phyloP scores from a whole-genome alignment of 352 stramenopile genomes.

The Phytopythium ostracodes region DNA sequence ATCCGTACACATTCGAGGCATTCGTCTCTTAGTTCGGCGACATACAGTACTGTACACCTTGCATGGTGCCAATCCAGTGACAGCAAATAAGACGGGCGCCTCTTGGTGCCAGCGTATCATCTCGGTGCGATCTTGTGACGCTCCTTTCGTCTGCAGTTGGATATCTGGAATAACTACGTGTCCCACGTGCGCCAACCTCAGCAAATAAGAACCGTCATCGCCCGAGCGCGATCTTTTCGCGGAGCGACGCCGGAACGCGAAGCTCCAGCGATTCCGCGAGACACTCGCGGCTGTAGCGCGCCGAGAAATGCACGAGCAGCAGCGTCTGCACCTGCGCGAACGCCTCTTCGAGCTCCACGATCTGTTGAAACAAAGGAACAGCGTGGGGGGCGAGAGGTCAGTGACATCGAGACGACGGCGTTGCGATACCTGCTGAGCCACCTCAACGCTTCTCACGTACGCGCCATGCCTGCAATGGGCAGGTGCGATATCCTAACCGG shows the following conservation, averaged over 20 bases:
- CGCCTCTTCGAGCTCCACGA: constrained; percentile 32
- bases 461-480: not conserved
- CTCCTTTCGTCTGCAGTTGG: constrained; percentile 1
- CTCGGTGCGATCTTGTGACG: constrained; percentile 2
- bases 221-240: constrained; percentile 41
- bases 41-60: no score
- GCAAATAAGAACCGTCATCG: constrained; percentile 2
- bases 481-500: not conserved
- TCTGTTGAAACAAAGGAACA: constrained; percentile 19
- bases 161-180: not conserved
- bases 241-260: constrained; percentile 30
- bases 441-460: not conserved
- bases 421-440: not conserved
- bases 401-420: not conserved
- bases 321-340: constrained; percentile 52
- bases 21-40: not conserved
- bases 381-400: not conserved
- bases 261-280: constrained; percentile 26
- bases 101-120: not conserved
- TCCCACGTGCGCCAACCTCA: not conserved
- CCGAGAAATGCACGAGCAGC: constrained; percentile 75
- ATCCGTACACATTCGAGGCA: not conserved
- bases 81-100: not conserved
- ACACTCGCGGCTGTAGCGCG: constrained; percentile 39
- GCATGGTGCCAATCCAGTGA: no score